Base-by-base conservation (phyloP, 495 filamentous ascomycete genomes). In the Daldinia grandis region DNA sequence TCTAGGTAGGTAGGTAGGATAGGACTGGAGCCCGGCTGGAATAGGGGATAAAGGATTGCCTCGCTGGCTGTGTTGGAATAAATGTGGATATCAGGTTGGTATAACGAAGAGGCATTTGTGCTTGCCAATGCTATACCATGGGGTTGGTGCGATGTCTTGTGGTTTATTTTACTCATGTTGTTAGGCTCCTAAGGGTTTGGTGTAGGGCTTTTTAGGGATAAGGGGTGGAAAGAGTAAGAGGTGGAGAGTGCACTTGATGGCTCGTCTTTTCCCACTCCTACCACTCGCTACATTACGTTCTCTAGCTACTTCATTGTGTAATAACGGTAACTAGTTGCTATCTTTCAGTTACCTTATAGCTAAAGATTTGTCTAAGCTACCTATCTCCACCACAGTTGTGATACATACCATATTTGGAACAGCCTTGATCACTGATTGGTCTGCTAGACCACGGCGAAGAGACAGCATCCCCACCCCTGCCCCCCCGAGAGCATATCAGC, bases 41-140 rank as follows among this genome's bases (percentile, higher is more conserved):
- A 53, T 53, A 6, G 17, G 49, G 49, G 49, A 17, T 28, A 53
- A 53, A 53, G 24, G 49, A 30, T 53, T 30, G 49, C 27, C 49
- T 30, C 24, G 17, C 27, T n/a, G 49, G 49, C 49, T 5, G 7
- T 30, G 49, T 53, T 53, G 27, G 49, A 17, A 53, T 53, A n/a
- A 14, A 53, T 30, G 49, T 53, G 15, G 49, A 53, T 53, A 53
- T 12, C 10, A 14, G 33, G 33, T 10, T 9, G 49, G 27, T 30
- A 30, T 53, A 30, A 5, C 6, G 0, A 30, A 12, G 5, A 24
- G 24, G 12, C 14, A 3, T 47, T 51, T 30, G 49, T 30, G 19
- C 17, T 51, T 15, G 30, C 9, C 0, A 35, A 14, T 35, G 10
- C 6, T 53, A 19, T 53, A 7, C 30, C 9, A 28, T 14, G 14